Evolutionary conservation across 2,329 filamentous ascomycete species (phyloP).

Genomic region (Macrophomina phaseolina): DNA sequence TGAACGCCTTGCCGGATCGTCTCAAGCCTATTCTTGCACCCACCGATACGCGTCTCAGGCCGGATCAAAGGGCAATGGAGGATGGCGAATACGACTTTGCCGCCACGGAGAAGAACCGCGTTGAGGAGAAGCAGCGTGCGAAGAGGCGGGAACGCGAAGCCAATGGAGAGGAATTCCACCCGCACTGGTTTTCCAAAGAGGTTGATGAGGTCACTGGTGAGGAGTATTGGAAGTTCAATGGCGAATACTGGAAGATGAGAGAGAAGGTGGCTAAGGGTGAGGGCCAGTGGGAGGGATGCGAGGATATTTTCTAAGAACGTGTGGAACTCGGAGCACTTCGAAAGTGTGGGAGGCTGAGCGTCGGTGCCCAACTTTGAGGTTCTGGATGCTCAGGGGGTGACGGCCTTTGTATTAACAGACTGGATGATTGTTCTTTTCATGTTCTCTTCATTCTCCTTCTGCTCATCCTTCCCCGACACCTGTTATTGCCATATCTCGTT

Average conservation of each 20-base stretch:
- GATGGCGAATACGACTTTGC: constrained; percentile 96
- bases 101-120: constrained; percentile 88
- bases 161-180: constrained; percentile 78
- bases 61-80: constrained; percentile 97
- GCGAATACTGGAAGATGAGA: constrained; percentile 83
- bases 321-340: background rate
- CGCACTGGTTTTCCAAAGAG: constrained; percentile 82
- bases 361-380: background rate
- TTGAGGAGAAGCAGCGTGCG: constrained; percentile 89
- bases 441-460: background rate
- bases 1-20: constrained; percentile 91
- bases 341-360: background rate
- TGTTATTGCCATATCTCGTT: background rate
- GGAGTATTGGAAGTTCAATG: constrained; percentile 87
- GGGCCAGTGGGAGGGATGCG: constrained; percentile 71
- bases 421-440: constrained; percentile 1
- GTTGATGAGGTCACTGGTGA: constrained; percentile 82
- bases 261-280: constrained; percentile 68
- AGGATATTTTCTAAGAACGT: constrained; percentile 70
- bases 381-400: background rate
- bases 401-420: constrained; percentile 13
- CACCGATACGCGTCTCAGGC: constrained; percentile 89
- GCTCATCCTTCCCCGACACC: background rate
- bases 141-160: constrained; percentile 75
- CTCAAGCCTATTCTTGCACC: constrained; percentile 79